phyloP scores from a whole-genome alignment of 345 rosid species.

The Eucalyptus erythrocorys region DNA sequence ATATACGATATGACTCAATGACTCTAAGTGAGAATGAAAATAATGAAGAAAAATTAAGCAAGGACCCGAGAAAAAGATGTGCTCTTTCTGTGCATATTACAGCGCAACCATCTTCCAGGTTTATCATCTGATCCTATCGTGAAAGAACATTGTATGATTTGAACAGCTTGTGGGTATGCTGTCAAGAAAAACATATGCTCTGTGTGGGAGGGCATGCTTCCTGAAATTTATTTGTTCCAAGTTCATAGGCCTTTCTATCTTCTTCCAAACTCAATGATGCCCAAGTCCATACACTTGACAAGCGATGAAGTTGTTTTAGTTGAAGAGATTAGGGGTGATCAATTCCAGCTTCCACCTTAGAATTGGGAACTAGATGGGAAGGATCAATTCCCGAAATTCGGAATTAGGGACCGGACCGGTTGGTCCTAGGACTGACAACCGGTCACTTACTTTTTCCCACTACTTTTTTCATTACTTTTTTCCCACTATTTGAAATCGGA shows the following conservation, averaged over 20 bases:
- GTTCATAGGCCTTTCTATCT: neutral
- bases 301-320: neutral
- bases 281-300: neutral
- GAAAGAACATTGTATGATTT: neutral
- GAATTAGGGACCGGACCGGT: no score
- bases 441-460: no score
- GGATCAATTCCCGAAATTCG: no score
- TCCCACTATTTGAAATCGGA: rapidly evolving
- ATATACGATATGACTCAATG: neutral
- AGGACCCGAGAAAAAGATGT: no score
- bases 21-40: neutral
- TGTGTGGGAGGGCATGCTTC: neutral
- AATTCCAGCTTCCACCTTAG: no score
- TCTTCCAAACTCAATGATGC: neutral
- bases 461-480: no score
- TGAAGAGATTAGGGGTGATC: neutral
- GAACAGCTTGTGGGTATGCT: neutral
- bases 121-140: neutral
- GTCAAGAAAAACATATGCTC: neutral
- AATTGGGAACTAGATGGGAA: no score
- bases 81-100: neutral
- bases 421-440: rapidly evolving
- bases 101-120: neutral
- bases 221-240: neutral
- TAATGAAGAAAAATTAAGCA: neutral